These are phyloP conservation scores for Hamamelis virginiana DNA, from an alignment of 164 flowering plant genomes.

Conservation along the genomic window DNA sequence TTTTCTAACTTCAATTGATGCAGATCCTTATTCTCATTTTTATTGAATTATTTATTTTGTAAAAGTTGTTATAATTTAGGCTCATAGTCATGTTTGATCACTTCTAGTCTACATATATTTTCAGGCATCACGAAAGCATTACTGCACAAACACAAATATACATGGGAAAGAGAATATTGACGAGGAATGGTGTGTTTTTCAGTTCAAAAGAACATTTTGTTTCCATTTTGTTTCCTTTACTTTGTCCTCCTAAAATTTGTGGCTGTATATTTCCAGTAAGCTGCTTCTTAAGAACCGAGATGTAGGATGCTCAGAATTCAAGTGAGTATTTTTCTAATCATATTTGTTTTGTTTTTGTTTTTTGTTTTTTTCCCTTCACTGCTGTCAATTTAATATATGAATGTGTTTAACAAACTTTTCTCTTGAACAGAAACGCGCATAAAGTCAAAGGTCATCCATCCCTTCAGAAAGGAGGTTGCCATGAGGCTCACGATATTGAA, in stretches of 20 bases:
- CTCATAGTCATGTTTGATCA: background rate
- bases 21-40: no score
- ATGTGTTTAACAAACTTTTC: background rate
- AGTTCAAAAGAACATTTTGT: background rate
- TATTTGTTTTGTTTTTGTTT: background rate
- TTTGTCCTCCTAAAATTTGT: constrained; percentile 14
- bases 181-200: constrained; percentile 74
- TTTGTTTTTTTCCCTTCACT: background rate
- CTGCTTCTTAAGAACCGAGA: constrained; percentile 52
- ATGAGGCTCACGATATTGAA: constrained; percentile 94
- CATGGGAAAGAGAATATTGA: constrained; percentile 64
- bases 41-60: no score
- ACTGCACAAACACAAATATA: constrained; percentile 69
- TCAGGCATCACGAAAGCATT: constrained; percentile 89
- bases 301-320: constrained; percentile 63
- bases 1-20: no score
- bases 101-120: constrained; percentile 4
- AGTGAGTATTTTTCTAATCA: constrained; percentile 46
- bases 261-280: constrained; percentile 53
- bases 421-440: constrained; percentile 55
- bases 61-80: background rate
- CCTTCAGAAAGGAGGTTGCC: constrained; percentile 80
- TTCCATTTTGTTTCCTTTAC: background rate
- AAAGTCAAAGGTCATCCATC: constrained; percentile 76
- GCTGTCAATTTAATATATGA: background rate